phyloP scores from a whole-genome alignment of 2,329 filamentous ascomycete species.

The Monosporascus sp. region DNA sequence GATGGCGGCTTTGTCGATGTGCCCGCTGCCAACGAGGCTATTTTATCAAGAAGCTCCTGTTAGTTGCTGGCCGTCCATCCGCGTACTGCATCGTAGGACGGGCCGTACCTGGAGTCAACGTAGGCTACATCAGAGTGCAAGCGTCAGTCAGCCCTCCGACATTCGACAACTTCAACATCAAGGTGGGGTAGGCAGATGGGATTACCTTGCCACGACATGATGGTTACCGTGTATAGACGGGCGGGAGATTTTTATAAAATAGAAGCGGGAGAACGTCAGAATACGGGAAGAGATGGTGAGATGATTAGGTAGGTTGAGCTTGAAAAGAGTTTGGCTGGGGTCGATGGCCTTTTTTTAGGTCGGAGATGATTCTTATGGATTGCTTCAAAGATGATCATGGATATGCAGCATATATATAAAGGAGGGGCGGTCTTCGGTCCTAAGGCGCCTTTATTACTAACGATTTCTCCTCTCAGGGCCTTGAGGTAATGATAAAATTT shows the following conservation, averaged over 20 bases:
- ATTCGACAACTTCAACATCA: slow-evolving; percentile 1
- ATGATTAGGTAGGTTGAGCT: too few relatives aligned
- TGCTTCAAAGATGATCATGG: too few relatives aligned
- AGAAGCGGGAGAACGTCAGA: too few relatives aligned
- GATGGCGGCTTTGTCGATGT: slow-evolving; percentile 81
- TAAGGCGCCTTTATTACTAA: too few relatives aligned
- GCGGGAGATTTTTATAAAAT: neutral
- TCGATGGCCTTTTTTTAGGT: too few relatives aligned
- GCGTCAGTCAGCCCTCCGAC: slow-evolving; percentile 16
- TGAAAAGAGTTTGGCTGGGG: too few relatives aligned
- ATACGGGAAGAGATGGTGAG: too few relatives aligned
- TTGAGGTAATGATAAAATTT: too few relatives aligned
- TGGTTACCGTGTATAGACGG: slow-evolving; percentile 24
- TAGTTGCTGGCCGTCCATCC: neutral
- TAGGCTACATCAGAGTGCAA: slow-evolving; percentile 39
- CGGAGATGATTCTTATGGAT: too few relatives aligned
- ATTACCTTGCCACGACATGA: slow-evolving; percentile 73
- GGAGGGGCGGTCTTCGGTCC: too few relatives aligned
- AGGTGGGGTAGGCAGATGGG: slow-evolving; percentile 22
- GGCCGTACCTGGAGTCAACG: slow-evolving; percentile 55
- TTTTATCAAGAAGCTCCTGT: slow-evolving; percentile 2
- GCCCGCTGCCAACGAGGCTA: slow-evolving; percentile 75
- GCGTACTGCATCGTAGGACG: neutral
- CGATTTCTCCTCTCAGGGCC: too few relatives aligned
- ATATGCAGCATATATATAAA: too few relatives aligned